These are phyloP conservation scores for Talaromyces trachyspermus DNA, from an alignment of 495 filamentous ascomycete genomes.

Conservation along the genomic window DNA sequence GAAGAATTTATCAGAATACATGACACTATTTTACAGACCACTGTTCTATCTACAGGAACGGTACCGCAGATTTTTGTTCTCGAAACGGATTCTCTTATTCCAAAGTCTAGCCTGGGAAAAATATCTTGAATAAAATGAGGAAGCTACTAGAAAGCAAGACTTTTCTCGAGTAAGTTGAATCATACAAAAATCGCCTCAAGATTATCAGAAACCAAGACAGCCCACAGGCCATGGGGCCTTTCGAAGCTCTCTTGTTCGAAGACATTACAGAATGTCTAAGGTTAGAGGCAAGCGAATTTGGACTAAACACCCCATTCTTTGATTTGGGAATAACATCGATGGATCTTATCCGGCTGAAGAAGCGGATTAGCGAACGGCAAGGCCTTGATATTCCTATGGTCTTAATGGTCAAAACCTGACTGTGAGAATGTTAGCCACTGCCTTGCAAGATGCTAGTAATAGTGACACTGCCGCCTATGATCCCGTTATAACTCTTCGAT, in stretches of 20 bases:
- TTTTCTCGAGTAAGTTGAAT: slow-evolving; percentile 12
- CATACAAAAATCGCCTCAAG: neutral
- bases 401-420: slow-evolving; percentile 25
- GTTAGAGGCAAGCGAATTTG: slow-evolving; percentile 11
- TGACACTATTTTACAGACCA: neutral
- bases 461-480: slow-evolving; percentile 25
- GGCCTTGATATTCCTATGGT: slow-evolving; percentile 19
- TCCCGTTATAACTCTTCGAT: slow-evolving; percentile 38
- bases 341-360: slow-evolving; percentile 21
- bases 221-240: neutral
- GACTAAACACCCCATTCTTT: slow-evolving; percentile 23
- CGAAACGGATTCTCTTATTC: slow-evolving; percentile 9
- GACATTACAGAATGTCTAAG: slow-evolving; percentile 2
- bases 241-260: slow-evolving; percentile 7
- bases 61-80: slow-evolving; percentile 12
- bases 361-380: slow-evolving; percentile 5
- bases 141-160: slow-evolving; percentile 17
- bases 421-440: slow-evolving; percentile 23
- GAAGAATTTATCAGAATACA: neutral
- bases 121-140: slow-evolving; percentile 26
- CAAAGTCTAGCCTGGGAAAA: slow-evolving; percentile 41
- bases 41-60: neutral
- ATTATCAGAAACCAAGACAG: slow-evolving; percentile 1
- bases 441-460: slow-evolving; percentile 18
- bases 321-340: slow-evolving; percentile 34